These are phyloP conservation scores for Oropetium thomaeum DNA, from an alignment of 176 grass and related monocot species.

Conservation along the genomic window DNA sequence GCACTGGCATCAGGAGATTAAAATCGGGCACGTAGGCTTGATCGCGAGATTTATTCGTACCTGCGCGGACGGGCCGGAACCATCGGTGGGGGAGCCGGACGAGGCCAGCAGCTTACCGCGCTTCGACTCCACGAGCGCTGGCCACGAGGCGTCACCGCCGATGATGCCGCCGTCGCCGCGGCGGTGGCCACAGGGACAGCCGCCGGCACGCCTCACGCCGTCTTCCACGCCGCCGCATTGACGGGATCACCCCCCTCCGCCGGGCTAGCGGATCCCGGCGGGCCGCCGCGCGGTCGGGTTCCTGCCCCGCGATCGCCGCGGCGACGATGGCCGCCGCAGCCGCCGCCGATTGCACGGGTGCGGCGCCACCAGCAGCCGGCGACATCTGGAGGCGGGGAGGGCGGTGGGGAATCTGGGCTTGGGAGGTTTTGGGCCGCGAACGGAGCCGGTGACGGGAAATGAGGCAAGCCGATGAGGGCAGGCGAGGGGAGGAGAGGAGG, in stretches of 20 bases:
- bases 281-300: neutral
- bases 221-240: conserved; percentile 59
- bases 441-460: neutral
- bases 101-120: conserved; percentile 46
- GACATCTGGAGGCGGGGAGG: conserved; percentile 32
- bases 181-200: neutral
- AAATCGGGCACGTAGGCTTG: neutral
- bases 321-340: neutral
- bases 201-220: conserved; percentile 52
- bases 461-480: conserved; percentile 17
- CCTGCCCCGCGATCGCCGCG: conserved; percentile 21
- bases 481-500: neutral
- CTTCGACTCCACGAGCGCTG: conserved; percentile 40
- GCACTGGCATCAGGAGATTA: neutral
- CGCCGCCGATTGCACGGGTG: conserved; percentile 10
- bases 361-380: conserved; percentile 34
- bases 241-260: conserved; percentile 22
- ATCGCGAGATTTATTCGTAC: conserved; percentile 52
- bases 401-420: neutral
- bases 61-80: conserved; percentile 29
- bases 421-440: neutral
- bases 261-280: conserved; percentile 6
- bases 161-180: conserved; percentile 31
- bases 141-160: conserved; percentile 50
- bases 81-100: conserved; percentile 57